These are phyloP conservation scores for Hyphopichia burtonii DNA, from an alignment of 1,139 yeast species.

Conservation along the genomic window DNA sequence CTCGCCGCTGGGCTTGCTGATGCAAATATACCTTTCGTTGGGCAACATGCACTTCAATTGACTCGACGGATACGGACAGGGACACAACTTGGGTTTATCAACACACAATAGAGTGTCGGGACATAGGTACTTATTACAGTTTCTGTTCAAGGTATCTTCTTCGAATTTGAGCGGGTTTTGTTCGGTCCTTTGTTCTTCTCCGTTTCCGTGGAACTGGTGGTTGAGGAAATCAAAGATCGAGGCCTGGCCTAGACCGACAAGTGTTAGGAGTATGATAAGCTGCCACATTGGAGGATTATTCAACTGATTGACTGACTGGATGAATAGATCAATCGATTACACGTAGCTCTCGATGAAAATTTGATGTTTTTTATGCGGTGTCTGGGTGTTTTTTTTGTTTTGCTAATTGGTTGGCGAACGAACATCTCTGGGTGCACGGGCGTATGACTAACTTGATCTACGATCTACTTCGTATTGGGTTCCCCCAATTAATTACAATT, in stretches of 20 bases:
- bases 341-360: too few relatives aligned
- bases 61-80: conserved; percentile 85
- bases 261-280: not conserved
- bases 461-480: too few relatives aligned
- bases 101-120: conserved; percentile 84
- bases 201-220: conserved; percentile 20
- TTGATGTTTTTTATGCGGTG: too few relatives aligned
- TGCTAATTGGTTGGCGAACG: too few relatives aligned
- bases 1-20: conserved; percentile 70
- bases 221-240: conserved; percentile 35
- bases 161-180: conserved; percentile 20
- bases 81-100: conserved; percentile 65
- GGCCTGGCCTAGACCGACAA: conserved; percentile 13
- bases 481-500: too few relatives aligned
- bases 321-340: too few relatives aligned
- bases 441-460: too few relatives aligned
- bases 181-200: conserved; percentile 6
- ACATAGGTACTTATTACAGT: conserved; percentile 75
- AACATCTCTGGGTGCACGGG: too few relatives aligned
- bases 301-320: too few relatives aligned
- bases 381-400: too few relatives aligned
- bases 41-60: conserved; percentile 82
- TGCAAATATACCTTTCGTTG: conserved; percentile 67
- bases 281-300: too few relatives aligned
- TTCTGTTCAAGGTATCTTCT: conserved; percentile 27